Evolutionary conservation across 345 rosid genomes (phyloP).

Genomic region (Erodium maritimum): DNA sequence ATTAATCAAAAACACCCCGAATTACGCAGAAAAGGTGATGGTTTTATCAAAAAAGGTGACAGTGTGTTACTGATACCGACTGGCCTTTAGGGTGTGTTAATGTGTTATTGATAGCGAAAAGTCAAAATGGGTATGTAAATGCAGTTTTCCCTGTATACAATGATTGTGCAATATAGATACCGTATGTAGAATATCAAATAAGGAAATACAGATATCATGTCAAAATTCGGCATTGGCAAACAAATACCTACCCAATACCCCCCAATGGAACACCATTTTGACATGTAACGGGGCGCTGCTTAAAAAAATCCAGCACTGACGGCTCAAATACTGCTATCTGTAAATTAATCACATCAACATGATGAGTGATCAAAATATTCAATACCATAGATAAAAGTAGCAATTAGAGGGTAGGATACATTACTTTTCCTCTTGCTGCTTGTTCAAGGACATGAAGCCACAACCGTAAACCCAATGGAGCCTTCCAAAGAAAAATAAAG

Average conservation of each 20-base stretch:
- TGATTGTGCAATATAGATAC: too few species aligned
- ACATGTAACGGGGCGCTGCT: constrained; percentile 40
- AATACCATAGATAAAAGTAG: neutral
- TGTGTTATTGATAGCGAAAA: too few species aligned
- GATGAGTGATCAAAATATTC: neutral
- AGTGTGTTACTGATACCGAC: too few species aligned
- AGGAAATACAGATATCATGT: neutral
- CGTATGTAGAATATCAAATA: too few species aligned
- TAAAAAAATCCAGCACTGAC: constrained; percentile 15
- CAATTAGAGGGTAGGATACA: neutral
- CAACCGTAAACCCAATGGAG: constrained; percentile 76
- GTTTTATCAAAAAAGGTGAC: too few species aligned
- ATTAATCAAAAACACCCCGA: too few species aligned
- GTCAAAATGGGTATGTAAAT: too few species aligned
- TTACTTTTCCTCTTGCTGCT: constrained; percentile 56
- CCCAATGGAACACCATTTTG: constrained; percentile 77
- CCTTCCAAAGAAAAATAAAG: constrained; percentile 33
- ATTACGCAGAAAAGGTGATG: too few species aligned
- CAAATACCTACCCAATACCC: constrained; percentile 60
- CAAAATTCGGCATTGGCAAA: neutral
- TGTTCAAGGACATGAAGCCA: constrained; percentile 46
- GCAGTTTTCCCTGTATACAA: too few species aligned
- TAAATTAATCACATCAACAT: constrained; percentile 7
- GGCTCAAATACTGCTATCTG: constrained; percentile 54
- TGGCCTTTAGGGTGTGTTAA: too few species aligned